A percentile compares a stretch with the other conserved stretches of the same genome.
These are phyloP conservation scores for Paraphaeosphaeria sporulosa DNA, from an alignment of 2,329 filamentous ascomycete genomes.

Conservation along the genomic window DNA sequence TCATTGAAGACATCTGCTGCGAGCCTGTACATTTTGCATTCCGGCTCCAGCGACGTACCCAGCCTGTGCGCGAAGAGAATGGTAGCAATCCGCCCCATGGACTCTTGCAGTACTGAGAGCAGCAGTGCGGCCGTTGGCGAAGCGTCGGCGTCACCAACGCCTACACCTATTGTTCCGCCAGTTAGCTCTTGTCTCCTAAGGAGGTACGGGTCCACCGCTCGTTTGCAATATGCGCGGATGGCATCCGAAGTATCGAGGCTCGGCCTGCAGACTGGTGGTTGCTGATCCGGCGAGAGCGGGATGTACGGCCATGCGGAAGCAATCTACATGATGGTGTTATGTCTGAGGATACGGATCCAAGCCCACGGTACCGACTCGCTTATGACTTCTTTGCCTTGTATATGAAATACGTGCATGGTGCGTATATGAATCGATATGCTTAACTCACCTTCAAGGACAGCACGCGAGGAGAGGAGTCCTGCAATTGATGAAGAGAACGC, in stretches of 20 bases:
- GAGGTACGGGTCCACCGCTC: not conserved
- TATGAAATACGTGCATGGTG: conserved; percentile 9
- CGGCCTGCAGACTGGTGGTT: not conserved
- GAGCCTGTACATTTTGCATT: conserved; percentile 89
- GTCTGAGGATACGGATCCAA: conserved; percentile 17
- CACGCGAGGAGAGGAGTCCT: conserved; percentile 79
- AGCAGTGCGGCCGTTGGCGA: conserved; percentile 83
- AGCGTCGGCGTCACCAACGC: conserved; percentile 80
- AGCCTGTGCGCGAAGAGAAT: conserved; percentile 86
- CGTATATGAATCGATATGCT: conserved; percentile 14
- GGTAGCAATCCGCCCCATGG: conserved; percentile 80
- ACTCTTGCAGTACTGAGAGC: conserved; percentile 83
- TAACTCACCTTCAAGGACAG: conserved; percentile 73
- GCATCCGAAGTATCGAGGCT: conserved; percentile 7
- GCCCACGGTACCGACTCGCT: conserved; percentile 17
- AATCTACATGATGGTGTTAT: conserved; percentile 21
- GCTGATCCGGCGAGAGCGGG: conserved; percentile 7
- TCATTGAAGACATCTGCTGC: conserved; percentile 91
- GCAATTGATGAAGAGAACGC: conserved; percentile 86
- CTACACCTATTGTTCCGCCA: conserved; percentile 63
- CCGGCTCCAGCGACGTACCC: conserved; percentile 83
- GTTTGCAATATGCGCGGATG: conserved; percentile 3
- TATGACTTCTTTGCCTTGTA: conserved; percentile 18
- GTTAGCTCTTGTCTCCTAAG: conserved; percentile 17
- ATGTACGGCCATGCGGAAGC: conserved; percentile 17